Conservation (phyloP, 1,284 basidiomycete species). For the Pyrrhoderma lamaoense region DNA sequence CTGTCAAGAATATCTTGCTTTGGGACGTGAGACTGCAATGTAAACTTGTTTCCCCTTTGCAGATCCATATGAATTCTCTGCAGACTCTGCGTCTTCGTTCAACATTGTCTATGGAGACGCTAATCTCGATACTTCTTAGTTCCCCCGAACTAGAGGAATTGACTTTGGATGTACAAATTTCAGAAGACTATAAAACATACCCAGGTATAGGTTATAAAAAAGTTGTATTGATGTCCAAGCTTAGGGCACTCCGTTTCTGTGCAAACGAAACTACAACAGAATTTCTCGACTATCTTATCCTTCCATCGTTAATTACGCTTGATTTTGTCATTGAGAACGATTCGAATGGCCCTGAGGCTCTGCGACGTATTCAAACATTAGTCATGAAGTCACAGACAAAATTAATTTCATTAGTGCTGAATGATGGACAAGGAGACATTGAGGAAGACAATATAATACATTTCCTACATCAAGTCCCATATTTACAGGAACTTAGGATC, state of each 20-base stretch:
- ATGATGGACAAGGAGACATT: background rate
- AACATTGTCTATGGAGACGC: background rate
- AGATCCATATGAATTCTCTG: background rate
- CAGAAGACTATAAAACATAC: background rate
- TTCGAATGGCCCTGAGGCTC: background rate
- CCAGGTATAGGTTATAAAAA: too few relatives aligned
- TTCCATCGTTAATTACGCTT: background rate
- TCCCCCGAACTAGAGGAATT: background rate
- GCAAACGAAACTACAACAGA: background rate
- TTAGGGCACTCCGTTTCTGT: background rate
- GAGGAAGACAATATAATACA: slow-evolving; percentile 1
- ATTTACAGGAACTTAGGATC: background rate
- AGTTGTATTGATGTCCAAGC: background rate
- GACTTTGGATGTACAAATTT: background rate
- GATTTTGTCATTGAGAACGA: background rate
- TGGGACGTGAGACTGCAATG: background rate
- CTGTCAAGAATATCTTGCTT: background rate
- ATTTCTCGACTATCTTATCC: background rate
- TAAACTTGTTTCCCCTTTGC: too few relatives aligned
- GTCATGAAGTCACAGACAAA: too few relatives aligned
- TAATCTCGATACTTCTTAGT: background rate
- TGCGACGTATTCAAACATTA: background rate
- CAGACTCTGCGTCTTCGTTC: background rate
- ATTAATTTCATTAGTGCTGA: background rate
- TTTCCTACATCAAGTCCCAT: background rate